phyloP scores from a whole-genome alignment of 495 filamentous ascomycete genomes.

The Neurospora sp. region DNA sequence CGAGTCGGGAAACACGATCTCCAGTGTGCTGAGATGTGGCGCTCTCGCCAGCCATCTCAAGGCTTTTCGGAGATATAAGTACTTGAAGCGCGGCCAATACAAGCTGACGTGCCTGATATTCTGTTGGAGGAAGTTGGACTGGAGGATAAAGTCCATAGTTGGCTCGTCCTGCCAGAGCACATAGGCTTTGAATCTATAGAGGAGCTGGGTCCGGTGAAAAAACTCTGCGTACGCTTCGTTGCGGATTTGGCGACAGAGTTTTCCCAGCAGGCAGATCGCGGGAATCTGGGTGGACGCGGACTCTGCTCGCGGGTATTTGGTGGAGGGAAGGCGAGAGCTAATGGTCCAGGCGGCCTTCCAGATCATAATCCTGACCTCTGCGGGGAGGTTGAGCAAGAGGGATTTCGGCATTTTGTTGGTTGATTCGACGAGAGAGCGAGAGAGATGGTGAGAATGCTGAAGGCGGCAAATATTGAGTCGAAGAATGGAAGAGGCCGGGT shows the following conservation, averaged over 20 bases:
- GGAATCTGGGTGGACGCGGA: neutral
- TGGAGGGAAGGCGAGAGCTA: too few species aligned
- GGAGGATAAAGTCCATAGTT: neutral
- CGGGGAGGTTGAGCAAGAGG: neutral
- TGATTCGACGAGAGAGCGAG: neutral
- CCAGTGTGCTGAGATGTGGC: neutral
- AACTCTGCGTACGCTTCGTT: neutral
- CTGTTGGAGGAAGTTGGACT: neutral
- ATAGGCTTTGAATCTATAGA: neutral
- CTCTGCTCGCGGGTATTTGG: too few species aligned
- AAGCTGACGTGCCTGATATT: neutral
- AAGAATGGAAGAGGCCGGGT: neutral
- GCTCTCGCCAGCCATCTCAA: neutral
- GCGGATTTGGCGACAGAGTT: neutral
- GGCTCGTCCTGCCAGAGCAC: neutral
- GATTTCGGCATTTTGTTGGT: neutral
- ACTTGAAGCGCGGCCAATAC: neutral
- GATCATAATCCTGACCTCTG: neutral
- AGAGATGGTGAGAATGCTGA: neutral
- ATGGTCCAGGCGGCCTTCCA: neutral
- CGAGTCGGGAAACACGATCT: neutral
- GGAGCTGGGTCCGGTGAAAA: neutral
- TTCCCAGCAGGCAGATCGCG: neutral
- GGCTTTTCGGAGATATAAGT: neutral
- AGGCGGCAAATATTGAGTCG: neutral